A percentile compares a stretch with the other conserved stretches of the same genome.
Conservation (phyloP, 129 eudicot genomes). For the Heracleum sosnowskyi region DNA sequence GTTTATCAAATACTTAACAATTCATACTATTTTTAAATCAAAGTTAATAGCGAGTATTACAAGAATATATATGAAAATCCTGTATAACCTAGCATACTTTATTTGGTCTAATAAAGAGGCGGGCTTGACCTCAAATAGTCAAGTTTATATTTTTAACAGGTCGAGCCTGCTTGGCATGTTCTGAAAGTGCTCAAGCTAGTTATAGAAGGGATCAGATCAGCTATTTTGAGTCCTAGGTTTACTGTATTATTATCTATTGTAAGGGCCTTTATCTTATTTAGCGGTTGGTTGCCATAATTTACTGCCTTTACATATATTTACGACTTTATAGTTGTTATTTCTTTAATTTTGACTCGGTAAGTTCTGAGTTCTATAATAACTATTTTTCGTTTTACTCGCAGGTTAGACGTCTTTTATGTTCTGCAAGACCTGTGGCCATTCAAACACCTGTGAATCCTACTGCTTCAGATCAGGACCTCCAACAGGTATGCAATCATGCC, state of each 20-base stretch:
- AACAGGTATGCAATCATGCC: conserved; percentile 53
- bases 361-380: not conserved
- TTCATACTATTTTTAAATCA: too few relatives aligned
- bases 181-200: not conserved
- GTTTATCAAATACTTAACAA: not conserved
- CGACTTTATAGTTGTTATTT: not conserved
- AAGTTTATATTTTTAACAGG: not conserved
- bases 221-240: not conserved
- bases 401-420: conserved; percentile 93
- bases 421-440: conserved; percentile 89
- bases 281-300: not conserved
- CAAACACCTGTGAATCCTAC: conserved; percentile 81
- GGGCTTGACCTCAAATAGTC: not conserved
- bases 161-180: not conserved
- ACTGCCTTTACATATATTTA: not conserved
- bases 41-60: too few relatives aligned
- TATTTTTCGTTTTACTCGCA: conserved; percentile 18
- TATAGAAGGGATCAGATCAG: not conserved
- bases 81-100: not conserved
- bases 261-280: not conserved
- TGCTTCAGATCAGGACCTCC: conserved; percentile 91
- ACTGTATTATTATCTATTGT: not conserved
- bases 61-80: not conserved
- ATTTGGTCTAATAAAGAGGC: not conserved
- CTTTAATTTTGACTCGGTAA: not conserved